These are phyloP conservation scores for Cystobasidium slooffiae DNA, from an alignment of 1,284 basidiomycete genomes.

Conservation along the genomic window DNA sequence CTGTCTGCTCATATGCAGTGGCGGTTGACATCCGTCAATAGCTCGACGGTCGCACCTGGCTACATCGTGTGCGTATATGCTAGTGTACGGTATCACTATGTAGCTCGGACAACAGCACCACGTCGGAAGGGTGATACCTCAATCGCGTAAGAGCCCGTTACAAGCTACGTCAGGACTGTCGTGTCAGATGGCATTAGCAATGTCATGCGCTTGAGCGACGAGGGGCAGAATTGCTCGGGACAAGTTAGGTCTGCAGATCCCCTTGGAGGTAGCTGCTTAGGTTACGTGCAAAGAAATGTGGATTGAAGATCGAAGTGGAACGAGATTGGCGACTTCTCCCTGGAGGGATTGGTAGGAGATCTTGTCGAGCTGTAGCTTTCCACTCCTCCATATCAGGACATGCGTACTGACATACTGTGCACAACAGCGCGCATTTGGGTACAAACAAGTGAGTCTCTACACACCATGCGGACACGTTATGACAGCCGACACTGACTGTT, in stretches of 20 bases:
- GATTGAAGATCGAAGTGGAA: neutral
- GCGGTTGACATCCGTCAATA: no score
- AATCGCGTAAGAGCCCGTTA: no score
- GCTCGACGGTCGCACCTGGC: no score
- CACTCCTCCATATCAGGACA: neutral
- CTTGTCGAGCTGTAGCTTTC: constrained; percentile 35
- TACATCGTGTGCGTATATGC: no score
- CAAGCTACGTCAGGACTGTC: no score
- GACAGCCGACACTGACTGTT: constrained; percentile 19
- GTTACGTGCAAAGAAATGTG: neutral
- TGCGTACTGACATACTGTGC: constrained; percentile 19
- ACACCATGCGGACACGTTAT: neutral
- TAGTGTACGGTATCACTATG: no score
- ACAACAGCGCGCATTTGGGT: constrained; percentile 72
- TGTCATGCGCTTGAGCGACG: no score
- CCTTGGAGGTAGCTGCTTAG: neutral
- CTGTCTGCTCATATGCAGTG: no score
- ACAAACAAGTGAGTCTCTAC: constrained; percentile 69
- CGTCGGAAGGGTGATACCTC: no score
- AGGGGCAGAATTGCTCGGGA: no score
- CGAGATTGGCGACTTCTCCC: constrained; percentile 18
- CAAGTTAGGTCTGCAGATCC: neutral
- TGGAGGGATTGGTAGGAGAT: constrained; percentile 24
- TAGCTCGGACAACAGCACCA: no score
- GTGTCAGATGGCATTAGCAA: no score